These are phyloP conservation scores for Aspergillus hortae DNA, from an alignment of 2,329 filamentous ascomycete species.

Conservation along the genomic window DNA sequence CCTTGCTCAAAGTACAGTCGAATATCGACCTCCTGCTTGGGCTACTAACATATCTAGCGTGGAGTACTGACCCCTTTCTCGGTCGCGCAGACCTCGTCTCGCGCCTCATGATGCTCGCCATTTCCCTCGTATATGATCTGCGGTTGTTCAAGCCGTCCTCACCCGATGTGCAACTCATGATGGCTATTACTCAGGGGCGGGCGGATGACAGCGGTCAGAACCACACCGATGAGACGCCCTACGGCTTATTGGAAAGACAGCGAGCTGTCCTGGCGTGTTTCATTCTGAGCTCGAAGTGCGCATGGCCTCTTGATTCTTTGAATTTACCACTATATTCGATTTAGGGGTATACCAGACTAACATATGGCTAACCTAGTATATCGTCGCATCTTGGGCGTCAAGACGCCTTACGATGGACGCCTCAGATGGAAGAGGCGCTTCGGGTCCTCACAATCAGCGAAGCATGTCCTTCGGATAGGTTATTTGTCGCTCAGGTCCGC, in stretches of 20 bases:
- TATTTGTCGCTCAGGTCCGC: constrained; percentile 35
- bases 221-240: constrained; percentile 8
- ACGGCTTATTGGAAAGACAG: constrained; percentile 23
- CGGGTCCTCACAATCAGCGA: constrained; percentile 22
- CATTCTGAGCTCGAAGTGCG: constrained; percentile 28
- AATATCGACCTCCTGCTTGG: constrained; percentile 36
- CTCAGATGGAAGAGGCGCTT: constrained; percentile 39
- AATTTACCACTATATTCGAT: not conserved
- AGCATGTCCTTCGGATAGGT: constrained; percentile 24
- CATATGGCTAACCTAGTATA: constrained; percentile 20
- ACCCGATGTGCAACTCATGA: constrained; percentile 28
- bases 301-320: not conserved
- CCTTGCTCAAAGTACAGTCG: constrained; percentile 26
- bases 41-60: constrained; percentile 36
- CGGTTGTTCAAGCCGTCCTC: constrained; percentile 30
- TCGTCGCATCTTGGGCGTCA: constrained; percentile 33
- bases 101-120: constrained; percentile 36
- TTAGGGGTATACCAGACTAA: constrained; percentile 3
- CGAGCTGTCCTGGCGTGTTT: constrained; percentile 31
- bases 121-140: constrained; percentile 37
- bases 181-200: constrained; percentile 25
- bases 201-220: constrained; percentile 14
- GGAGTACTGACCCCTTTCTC: constrained; percentile 37
- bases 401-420: constrained; percentile 35
- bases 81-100: constrained; percentile 27